Conservation (phyloP, 371 early-diverging fungal species). For the Apophysomyces trapeziformis region DNA sequence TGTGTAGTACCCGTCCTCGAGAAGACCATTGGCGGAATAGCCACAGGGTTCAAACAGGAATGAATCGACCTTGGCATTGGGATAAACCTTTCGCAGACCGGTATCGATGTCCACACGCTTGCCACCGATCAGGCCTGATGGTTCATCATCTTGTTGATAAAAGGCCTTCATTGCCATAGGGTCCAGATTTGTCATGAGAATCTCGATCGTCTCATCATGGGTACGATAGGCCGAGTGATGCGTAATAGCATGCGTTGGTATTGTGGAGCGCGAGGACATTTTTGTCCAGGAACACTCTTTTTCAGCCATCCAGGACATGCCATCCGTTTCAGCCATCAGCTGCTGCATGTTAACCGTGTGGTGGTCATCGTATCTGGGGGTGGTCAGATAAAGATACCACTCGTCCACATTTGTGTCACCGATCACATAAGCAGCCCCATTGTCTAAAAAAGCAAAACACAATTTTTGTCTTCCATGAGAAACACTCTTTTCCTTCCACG, state of each 20-base stretch:
- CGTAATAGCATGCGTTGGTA: not conserved
- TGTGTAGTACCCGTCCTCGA: constrained; percentile 84
- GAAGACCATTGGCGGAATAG: constrained; percentile 90
- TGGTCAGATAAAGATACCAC: constrained; percentile 89
- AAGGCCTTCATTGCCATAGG: constrained; percentile 71
- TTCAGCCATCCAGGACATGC: constrained; percentile 24
- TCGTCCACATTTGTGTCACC: constrained; percentile 92
- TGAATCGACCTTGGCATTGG: constrained; percentile 76
- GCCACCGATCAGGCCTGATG: constrained; percentile 62
- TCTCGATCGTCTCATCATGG: constrained; percentile 91
- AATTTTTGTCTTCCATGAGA: not conserved
- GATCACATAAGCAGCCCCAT: constrained; percentile 84
- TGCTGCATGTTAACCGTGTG: constrained; percentile 25
- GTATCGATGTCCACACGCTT: constrained; percentile 69
- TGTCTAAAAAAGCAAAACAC: constrained; percentile 31
- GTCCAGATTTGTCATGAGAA: constrained; percentile 90
- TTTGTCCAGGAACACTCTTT: not conserved
- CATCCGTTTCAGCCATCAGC: constrained; percentile 33
- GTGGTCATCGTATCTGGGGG: constrained; percentile 52
- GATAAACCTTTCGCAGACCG: constrained; percentile 79
- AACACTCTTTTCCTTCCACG: not conserved
- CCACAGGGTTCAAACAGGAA: constrained; percentile 93
- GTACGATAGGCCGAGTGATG: constrained; percentile 17
- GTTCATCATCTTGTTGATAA: constrained; percentile 59
- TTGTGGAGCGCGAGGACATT: constrained; percentile 3